These are phyloP conservation scores for Mycena sanguinolenta DNA, from an alignment of 768 basidiomycete species.

Conservation along the genomic window DNA sequence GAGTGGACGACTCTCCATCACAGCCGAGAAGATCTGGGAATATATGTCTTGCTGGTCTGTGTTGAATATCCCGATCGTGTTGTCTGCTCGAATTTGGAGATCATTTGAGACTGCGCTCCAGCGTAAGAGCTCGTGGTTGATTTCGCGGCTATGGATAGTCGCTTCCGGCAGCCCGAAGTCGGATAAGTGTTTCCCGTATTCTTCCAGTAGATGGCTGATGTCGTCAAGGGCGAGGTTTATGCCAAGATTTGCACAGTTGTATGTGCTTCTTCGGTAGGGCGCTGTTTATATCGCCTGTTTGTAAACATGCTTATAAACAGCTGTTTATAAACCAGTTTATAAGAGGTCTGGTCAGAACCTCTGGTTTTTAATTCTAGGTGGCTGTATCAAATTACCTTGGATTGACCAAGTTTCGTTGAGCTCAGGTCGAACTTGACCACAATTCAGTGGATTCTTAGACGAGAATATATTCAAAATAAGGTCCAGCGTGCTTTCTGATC, in stretches of 20 bases:
- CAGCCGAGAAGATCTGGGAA: background rate
- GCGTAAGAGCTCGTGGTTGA: background rate
- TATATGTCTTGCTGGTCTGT: background rate
- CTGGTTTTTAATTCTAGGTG: no score
- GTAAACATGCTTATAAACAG: no score
- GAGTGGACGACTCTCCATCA: background rate
- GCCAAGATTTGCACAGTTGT: background rate
- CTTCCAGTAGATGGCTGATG: background rate
- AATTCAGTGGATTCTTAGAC: no score
- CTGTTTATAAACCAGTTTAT: no score
- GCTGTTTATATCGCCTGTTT: no score
- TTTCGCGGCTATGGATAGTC: background rate
- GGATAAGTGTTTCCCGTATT: background rate
- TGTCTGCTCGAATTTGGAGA: background rate
- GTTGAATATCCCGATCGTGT: background rate
- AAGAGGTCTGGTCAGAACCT: no score
- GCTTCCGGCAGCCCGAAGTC: background rate
- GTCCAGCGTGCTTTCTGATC: no score
- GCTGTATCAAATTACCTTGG: no score
- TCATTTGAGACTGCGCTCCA: background rate
- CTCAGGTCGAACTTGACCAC: no score
- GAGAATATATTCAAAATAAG: no score
- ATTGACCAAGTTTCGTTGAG: no score
- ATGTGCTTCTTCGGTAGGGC: background rate
- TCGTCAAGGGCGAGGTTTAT: background rate